Conservation (phyloP, 768 basidiomycete genomes). For the Russula virescens region DNA sequence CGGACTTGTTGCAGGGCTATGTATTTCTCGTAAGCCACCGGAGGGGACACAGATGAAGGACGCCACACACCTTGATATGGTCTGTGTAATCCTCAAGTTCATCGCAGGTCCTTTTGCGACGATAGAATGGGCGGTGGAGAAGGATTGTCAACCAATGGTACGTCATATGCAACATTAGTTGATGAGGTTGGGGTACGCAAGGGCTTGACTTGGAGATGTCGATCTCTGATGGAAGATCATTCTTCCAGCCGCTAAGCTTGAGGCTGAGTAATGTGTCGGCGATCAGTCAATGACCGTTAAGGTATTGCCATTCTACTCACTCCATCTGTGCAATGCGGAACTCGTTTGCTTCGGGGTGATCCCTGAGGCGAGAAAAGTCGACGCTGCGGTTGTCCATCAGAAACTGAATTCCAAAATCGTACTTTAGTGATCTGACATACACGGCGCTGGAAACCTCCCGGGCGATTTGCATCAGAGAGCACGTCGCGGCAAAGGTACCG, state of each 20-base stretch:
- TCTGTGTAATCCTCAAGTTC: slow-evolving; percentile 13
- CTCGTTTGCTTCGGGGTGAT: slow-evolving; percentile 15
- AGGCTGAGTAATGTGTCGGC: slow-evolving; percentile 4
- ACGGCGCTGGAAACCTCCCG: slow-evolving; percentile 20
- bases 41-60: neutral
- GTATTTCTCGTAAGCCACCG: neutral
- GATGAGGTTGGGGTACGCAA: slow-evolving; percentile 19
- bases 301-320: slow-evolving; percentile 1
- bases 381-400: slow-evolving; percentile 13
- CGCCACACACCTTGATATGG: slow-evolving; percentile 19
- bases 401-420: neutral
- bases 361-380: slow-evolving; percentile 21
- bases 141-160: slow-evolving; percentile 22
- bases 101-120: slow-evolving; percentile 12
- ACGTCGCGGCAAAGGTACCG: slow-evolving; percentile 21
- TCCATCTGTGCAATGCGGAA: slow-evolving; percentile 23
- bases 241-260: slow-evolving; percentile 23
- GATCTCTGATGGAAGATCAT: slow-evolving; percentile 19
- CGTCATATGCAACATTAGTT: slow-evolving; percentile 24
- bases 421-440: neutral
- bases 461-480: slow-evolving; percentile 23
- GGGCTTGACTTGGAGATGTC: slow-evolving; percentile 19
- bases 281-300: neutral
- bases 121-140: slow-evolving; percentile 25
- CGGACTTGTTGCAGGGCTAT: slow-evolving; percentile 23